A percentile compares a stretch with the other conserved stretches of the same genome.
Evolutionary conservation across 1,139 yeast genomes (phyloP).

Genomic region (Saccharomyces uvarum): DNA sequence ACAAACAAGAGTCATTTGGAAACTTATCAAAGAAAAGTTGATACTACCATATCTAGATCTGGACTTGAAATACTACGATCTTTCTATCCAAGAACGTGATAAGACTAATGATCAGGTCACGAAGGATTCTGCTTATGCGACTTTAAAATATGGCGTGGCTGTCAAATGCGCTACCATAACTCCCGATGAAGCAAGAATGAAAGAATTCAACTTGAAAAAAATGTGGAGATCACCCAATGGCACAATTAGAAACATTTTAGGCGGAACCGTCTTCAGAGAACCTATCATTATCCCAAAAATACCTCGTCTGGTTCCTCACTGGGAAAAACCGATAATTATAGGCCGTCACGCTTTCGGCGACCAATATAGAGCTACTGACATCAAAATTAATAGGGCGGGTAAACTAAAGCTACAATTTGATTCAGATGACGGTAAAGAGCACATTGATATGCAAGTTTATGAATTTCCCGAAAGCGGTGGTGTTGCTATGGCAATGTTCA

Average conservation of each 20-base stretch:
- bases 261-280: constrained; percentile 93
- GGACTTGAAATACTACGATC: constrained; percentile 84
- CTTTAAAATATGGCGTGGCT: constrained; percentile 79
- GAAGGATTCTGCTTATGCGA: constrained; percentile 81
- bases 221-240: constrained; percentile 98
- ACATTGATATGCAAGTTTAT: constrained; percentile 54
- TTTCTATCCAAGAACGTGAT: constrained; percentile 79
- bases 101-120: constrained; percentile 82
- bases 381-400: constrained; percentile 73
- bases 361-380: constrained; percentile 87
- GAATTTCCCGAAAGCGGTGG: constrained; percentile 63
- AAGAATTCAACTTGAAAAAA: constrained; percentile 79
- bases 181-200: constrained; percentile 89
- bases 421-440: constrained; percentile 60
- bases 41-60: constrained; percentile 77
- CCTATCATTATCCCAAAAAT: constrained; percentile 84
- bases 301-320: constrained; percentile 81
- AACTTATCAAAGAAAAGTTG: constrained; percentile 70
- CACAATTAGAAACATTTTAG: constrained; percentile 84
- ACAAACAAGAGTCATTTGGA: constrained; percentile 89
- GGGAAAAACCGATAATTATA: constrained; percentile 91
- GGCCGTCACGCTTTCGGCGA: constrained; percentile 97
- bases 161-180: constrained; percentile 95
- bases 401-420: constrained; percentile 66
- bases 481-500: constrained; percentile 88